These are phyloP conservation scores for Pseudogymnoascus sp. DNA, from an alignment of 2,329 filamentous ascomycete species.

Conservation along the genomic window DNA sequence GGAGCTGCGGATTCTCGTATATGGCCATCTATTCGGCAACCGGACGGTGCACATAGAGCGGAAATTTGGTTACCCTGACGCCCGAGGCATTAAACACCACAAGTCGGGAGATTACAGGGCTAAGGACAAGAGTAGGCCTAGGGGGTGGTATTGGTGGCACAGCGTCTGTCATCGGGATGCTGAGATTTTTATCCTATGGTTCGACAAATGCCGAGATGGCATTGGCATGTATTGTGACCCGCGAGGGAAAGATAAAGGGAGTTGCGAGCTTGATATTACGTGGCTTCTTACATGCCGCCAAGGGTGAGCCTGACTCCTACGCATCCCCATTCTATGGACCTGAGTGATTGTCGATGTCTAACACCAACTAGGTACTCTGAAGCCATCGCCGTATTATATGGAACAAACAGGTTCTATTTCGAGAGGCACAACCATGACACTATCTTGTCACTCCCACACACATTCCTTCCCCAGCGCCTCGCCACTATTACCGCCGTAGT, in stretches of 20 bases:
- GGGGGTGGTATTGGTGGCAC: not conserved
- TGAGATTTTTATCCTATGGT: not conserved
- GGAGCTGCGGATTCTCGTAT: not conserved
- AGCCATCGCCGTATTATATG: not conserved
- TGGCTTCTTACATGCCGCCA: not conserved
- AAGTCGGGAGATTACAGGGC: not conserved
- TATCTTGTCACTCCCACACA: not conserved
- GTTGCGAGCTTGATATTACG: not conserved
- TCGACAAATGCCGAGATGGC: not conserved
- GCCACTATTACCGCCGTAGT: not conserved
- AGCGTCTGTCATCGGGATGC: not conserved
- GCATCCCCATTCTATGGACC: not conserved
- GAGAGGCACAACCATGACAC: not conserved
- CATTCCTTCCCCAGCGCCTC: not conserved
- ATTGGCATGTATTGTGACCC: no score
- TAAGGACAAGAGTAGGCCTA: no score
- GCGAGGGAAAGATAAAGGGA: no score
- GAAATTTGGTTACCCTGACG: not conserved
- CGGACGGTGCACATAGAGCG: not conserved
- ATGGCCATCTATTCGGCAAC: not conserved
- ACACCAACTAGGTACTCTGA: not conserved
- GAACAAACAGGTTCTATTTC: not conserved
- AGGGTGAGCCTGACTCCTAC: not conserved
- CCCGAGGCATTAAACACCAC: not conserved
- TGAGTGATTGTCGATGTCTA: not conserved